Evolutionary conservation across 176 grass and related monocot genomes (phyloP).

Genomic region (Miscanthus lutarioriparius): DNA sequence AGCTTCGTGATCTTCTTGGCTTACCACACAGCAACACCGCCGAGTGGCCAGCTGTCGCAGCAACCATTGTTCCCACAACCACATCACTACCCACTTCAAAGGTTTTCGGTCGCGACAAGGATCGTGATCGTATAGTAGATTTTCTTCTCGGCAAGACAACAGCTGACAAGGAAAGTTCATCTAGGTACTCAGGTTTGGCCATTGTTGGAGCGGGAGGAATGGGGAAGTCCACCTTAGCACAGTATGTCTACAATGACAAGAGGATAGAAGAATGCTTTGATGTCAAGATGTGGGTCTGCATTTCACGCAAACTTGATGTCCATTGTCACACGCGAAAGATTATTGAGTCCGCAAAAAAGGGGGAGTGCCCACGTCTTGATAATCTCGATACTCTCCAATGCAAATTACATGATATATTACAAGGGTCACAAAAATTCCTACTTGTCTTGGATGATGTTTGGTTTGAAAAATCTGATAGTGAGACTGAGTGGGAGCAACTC

Average conservation of each 20-base stretch:
- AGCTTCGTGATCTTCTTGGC: not conserved
- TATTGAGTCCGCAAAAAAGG: not conserved
- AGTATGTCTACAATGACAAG: not conserved
- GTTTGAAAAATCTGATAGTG: not conserved
- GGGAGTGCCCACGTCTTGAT: not conserved
- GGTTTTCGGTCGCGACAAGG: constrained; percentile 9
- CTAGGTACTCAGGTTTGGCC: not conserved
- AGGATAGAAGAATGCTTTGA: not conserved
- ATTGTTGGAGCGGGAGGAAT: not conserved
- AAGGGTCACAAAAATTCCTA: not conserved
- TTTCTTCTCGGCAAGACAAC: not conserved
- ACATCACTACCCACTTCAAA: not conserved
- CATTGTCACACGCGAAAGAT: not conserved
- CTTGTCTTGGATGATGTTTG: constrained; percentile 30
- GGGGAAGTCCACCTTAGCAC: constrained; percentile 12
- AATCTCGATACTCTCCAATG: constrained; percentile 23
- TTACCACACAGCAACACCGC: not conserved
- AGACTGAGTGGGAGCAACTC: not conserved
- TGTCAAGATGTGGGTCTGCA: constrained; percentile 34
- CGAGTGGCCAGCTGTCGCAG: rapidly evolving
- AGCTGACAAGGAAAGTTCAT: not conserved
- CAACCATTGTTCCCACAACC: not conserved
- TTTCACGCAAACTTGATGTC: constrained; percentile 16
- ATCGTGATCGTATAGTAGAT: constrained; percentile 9
- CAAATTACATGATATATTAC: not conserved